Evolutionary conservation across 1,284 basidiomycete genomes (phyloP).

Genomic region (Ganoderma lingzhi): DNA sequence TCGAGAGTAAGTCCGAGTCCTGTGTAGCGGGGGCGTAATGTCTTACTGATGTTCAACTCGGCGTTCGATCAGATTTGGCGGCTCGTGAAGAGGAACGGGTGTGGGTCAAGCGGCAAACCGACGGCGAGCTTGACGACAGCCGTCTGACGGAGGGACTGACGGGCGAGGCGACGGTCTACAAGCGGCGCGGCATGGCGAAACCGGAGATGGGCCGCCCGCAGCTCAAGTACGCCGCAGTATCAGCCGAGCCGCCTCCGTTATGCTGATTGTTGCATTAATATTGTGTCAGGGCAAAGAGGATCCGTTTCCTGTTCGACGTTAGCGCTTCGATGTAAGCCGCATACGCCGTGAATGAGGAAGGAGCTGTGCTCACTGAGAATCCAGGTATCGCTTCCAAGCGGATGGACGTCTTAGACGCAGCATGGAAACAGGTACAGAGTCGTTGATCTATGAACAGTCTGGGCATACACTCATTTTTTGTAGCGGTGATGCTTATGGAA

Average conservation of each 20-base stretch:
- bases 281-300: slow-evolving; percentile 62
- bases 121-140: slow-evolving; percentile 72
- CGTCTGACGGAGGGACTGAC: slow-evolving; percentile 72
- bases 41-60: neutral
- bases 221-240: slow-evolving; percentile 54
- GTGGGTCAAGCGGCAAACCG: slow-evolving; percentile 74
- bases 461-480: neutral
- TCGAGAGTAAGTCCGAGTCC: slow-evolving; percentile 64
- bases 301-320: slow-evolving; percentile 74
- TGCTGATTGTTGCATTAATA: slow-evolving; percentile 7
- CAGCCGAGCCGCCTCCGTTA: neutral
- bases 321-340: slow-evolving; percentile 70
- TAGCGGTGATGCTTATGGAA: slow-evolving; percentile 77
- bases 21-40: slow-evolving; percentile 1
- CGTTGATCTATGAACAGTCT: neutral
- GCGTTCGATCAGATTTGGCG: slow-evolving; percentile 55
- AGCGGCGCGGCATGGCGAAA: slow-evolving; percentile 71
- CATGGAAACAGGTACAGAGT: slow-evolving; percentile 63
- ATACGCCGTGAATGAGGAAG: neutral
- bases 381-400: slow-evolving; percentile 75
- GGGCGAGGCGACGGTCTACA: slow-evolving; percentile 73
- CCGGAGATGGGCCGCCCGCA: slow-evolving; percentile 72
- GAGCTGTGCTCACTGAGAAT: neutral
- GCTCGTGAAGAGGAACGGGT: slow-evolving; percentile 74
- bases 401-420: slow-evolving; percentile 69